Percentiles rank a stretch among this genome's conserved stretches.
These are phyloP conservation scores for Yueomyces sp. DNA, from an alignment of 805 yeast species.

Conservation along the genomic window DNA sequence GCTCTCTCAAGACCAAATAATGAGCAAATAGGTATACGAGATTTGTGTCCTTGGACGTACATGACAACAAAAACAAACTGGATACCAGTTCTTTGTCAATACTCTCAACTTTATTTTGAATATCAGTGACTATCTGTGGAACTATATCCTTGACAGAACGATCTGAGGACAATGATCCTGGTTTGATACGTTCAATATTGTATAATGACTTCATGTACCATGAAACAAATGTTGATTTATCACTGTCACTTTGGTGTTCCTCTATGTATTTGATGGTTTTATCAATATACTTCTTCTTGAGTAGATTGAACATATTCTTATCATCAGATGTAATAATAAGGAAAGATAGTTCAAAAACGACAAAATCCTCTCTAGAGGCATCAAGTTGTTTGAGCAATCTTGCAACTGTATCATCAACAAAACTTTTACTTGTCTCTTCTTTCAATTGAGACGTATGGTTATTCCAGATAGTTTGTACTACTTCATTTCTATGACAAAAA, in stretches of 20 bases:
- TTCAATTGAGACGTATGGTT: constrained; percentile 29
- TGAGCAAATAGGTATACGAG: constrained; percentile 23
- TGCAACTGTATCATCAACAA: constrained; percentile 2
- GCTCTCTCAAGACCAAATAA: constrained; percentile 22
- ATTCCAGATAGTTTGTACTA: constrained; percentile 28
- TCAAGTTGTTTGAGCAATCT: constrained; percentile 1
- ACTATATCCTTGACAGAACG: constrained; percentile 4
- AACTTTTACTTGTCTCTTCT: constrained; percentile 14
- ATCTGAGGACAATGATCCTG: constrained; percentile 3
- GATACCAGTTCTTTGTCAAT: constrained; percentile 8
- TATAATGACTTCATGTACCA: constrained; percentile 26
- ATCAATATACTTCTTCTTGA: background rate
- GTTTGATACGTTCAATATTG: constrained; percentile 4
- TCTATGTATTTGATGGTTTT: background rate
- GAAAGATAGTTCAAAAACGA: constrained; percentile 7
- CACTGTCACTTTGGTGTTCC: background rate
- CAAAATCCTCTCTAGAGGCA: background rate
- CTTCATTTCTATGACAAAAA: constrained; percentile 3
- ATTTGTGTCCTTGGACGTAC: constrained; percentile 6
- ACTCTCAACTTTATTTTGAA: background rate
- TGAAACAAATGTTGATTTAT: background rate
- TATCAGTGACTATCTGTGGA: background rate
- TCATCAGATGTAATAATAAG: constrained; percentile 2
- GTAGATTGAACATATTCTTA: background rate
- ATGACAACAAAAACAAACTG: constrained; percentile 20